Evolutionary conservation across 106 monocot species (phyloP), one percentile per base, ranked within the genome.

Genomic region (Dioscorea zingiberensis): DNA sequence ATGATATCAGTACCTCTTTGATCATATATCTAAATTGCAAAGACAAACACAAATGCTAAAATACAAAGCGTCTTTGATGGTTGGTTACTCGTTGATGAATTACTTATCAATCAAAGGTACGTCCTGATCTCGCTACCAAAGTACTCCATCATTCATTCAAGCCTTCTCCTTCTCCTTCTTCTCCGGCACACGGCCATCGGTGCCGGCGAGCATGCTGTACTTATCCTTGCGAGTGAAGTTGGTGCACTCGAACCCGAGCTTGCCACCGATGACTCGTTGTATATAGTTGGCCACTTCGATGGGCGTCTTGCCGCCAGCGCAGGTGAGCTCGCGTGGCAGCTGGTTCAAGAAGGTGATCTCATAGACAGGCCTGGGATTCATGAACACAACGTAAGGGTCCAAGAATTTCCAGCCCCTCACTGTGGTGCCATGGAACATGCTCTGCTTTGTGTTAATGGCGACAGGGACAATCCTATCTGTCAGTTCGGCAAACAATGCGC

Each of bases 391-490:
- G 25, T 66, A 66, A 12, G 66, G 66, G 66, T 66, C 63, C 21
- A 80, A 19, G 22, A 74, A 15, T 54, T 80, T 80, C 64, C 63
- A 74, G 24, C 80, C 80, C 44, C 70, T 46, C 24, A 54, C 80
- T 1, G 74, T 70, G 10, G 64, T 74, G 22, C 80, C 80, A 46
- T 80, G 74, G 70, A 80, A 80, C 74, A 80, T 69, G 54, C 74
- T 61, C 65, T 80, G 80, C 59, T 70, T 70, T 22, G 80, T 80
- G 47, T 70, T 74, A 65, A 80, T 74, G 38, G 74, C 80, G 53
- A 80, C 80, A 26, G 80, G 80, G 44, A 74, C 80, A 29, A 80
- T 80, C 51, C 80, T 18, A 55, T 75, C 80, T 18, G 66, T 66
- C 25, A 66, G 49, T 49, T 66, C 66, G 3, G 51, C 66, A 24